Conservation (phyloP, 2,329 filamentous ascomycete species). For the Sporothrix dimorphospora region DNA sequence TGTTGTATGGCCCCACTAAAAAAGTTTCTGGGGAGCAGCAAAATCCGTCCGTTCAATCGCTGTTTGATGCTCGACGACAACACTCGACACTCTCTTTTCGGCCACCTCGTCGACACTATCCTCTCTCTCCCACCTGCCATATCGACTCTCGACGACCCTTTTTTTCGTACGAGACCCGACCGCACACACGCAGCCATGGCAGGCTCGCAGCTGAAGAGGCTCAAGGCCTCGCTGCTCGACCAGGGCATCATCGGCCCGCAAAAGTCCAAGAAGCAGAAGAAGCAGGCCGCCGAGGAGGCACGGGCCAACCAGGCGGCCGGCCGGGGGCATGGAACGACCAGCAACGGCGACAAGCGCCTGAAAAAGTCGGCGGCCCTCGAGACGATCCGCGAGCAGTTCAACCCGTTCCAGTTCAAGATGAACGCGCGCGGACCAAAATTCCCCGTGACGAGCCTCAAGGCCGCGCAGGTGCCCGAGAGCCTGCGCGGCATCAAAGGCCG, state of each 20-base stretch:
- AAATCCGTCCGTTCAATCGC: neutral
- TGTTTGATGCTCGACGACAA: neutral
- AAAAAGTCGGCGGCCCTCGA: constrained; percentile 77
- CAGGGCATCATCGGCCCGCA: constrained; percentile 89
- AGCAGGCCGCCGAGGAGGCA: constrained; percentile 69
- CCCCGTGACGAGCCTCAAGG: constrained; percentile 72
- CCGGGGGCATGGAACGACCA: constrained; percentile 40
- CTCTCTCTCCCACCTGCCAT: neutral
- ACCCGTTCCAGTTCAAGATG: constrained; percentile 93
- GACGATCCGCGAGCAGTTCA: constrained; percentile 92
- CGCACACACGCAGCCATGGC: constrained; percentile 65
- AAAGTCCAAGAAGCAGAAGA: constrained; percentile 93
- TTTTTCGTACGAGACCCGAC: neutral
- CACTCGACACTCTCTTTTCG: neutral
- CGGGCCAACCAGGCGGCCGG: constrained; percentile 46
- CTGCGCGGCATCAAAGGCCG: constrained; percentile 68
- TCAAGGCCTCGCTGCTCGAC: constrained; percentile 87
- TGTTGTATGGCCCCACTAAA: constrained; percentile 26
- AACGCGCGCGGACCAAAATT: constrained; percentile 80
- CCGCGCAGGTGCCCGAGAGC: constrained; percentile 51
- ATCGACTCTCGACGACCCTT: neutral
- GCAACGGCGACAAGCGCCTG: constrained; percentile 68
- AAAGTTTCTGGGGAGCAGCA: constrained; percentile 24
- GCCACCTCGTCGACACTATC: neutral
- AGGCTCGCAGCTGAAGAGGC: constrained; percentile 92